Percentiles rank a stretch among this genome's conserved stretches.
These are phyloP conservation scores for Kwoniella bestiolae DNA, from an alignment of 768 basidiomycete species.

Conservation along the genomic window DNA sequence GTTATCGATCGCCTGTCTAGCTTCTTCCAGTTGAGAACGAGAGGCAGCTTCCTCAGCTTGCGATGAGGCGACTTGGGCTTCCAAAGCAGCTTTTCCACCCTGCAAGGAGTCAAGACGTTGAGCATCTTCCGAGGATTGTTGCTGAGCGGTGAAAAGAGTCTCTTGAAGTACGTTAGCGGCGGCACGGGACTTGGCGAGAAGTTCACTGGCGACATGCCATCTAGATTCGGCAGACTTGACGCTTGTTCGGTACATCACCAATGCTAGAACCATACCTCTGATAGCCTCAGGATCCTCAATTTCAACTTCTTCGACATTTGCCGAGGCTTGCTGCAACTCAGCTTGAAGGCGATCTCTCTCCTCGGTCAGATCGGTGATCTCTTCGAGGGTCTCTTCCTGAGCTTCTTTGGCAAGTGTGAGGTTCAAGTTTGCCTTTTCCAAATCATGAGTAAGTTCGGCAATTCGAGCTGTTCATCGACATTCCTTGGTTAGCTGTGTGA, in stretches of 20 bases:
- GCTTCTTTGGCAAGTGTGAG: conserved; percentile 20
- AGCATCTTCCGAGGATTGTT: background rate
- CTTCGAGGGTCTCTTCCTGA: conserved; percentile 24
- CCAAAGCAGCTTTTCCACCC: conserved; percentile 1
- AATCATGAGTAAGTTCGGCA: conserved; percentile 11
- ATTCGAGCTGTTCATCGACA: conserved; percentile 14
- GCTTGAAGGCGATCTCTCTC: conserved; percentile 16
- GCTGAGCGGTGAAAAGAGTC: background rate
- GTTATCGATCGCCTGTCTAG: background rate
- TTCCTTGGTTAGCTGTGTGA: conserved; percentile 2
- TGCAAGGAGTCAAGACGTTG: background rate
- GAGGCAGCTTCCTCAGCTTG: background rate
- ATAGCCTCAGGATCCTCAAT: conserved; percentile 3
- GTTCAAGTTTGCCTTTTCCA: conserved; percentile 16
- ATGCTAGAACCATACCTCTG: conserved; percentile 5
- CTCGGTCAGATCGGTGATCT: conserved; percentile 8
- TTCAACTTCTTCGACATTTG: background rate
- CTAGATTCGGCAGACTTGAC: conserved; percentile 1
- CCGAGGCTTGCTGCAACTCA: background rate
- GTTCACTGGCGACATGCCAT: background rate
- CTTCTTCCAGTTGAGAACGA: background rate
- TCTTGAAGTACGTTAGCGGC: background rate
- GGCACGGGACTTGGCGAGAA: conserved; percentile 1
- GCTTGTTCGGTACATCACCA: conserved; percentile 13
- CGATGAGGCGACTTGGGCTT: background rate